phyloP scores from a whole-genome alignment of 371 early-diverging fungal genomes.

The Zychaea mexicana region DNA sequence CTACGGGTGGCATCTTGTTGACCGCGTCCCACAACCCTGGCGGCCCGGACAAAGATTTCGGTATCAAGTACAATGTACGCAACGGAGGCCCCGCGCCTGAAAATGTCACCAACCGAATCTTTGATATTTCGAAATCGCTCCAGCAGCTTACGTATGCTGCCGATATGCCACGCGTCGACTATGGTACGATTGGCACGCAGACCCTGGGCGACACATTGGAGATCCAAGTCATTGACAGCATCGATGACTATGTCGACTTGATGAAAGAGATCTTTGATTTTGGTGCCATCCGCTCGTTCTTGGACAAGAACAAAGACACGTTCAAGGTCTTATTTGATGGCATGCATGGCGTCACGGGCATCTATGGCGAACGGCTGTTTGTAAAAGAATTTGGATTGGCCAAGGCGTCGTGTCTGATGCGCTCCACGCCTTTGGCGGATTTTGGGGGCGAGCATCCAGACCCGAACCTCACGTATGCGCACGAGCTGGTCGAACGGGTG shows the following conservation, averaged over 20 bases:
- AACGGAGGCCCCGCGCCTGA: constrained; percentile 99
- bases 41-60: constrained; percentile 97
- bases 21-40: constrained; percentile 99
- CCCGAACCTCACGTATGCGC: constrained; percentile 97
- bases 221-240: constrained; percentile 92
- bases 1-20: constrained; percentile 92
- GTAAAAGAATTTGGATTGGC: constrained; percentile 91
- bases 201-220: constrained; percentile 57
- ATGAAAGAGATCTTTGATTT: constrained; percentile 94
- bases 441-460: constrained; percentile 98
- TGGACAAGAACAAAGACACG: constrained; percentile 59
- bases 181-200: constrained; percentile 69
- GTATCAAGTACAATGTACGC: constrained; percentile 95
- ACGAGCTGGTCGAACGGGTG: constrained; percentile 91
- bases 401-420: constrained; percentile 73
- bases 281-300: constrained; percentile 76
- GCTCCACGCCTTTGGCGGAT: constrained; percentile 80
- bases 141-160: constrained; percentile 68
- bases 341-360: constrained; percentile 96
- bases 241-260: constrained; percentile 85
- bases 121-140: constrained; percentile 72
- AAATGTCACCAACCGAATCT: constrained; percentile 90
- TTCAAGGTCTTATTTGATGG: constrained; percentile 94
- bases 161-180: constrained; percentile 78
- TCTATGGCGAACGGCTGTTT: constrained; percentile 87